Conservation (phyloP, 2,329 filamentous ascomycete genomes). For the Thielaviopsis musarum region DNA sequence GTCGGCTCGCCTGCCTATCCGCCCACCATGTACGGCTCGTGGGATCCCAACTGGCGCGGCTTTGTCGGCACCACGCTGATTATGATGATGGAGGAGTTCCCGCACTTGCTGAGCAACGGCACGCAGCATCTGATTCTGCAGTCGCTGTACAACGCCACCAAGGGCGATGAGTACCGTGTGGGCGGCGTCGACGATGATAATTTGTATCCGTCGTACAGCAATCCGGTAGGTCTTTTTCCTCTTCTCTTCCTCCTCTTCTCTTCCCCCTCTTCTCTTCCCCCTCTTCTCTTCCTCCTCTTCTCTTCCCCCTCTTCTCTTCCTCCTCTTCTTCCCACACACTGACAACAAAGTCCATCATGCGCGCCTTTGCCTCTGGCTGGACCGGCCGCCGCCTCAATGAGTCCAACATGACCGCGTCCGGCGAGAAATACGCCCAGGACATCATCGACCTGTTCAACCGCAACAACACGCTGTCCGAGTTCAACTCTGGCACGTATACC, state of each 20-base stretch:
- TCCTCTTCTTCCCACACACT: too few species aligned
- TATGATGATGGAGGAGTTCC: slow-evolving; percentile 41
- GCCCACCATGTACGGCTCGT: slow-evolving; percentile 35
- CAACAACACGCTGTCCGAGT: slow-evolving; percentile 41
- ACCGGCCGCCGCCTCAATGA: slow-evolving; percentile 35
- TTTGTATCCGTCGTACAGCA: slow-evolving; percentile 44
- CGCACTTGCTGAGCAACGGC: slow-evolving; percentile 24
- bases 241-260: too few species aligned
- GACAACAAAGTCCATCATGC: slow-evolving; percentile 37
- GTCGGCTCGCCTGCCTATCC: slow-evolving; percentile 35
- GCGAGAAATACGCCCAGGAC: slow-evolving; percentile 37
- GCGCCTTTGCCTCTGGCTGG: slow-evolving; percentile 44
- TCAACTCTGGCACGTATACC: slow-evolving; percentile 45
- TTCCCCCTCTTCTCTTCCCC: too few species aligned
- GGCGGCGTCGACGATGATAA: slow-evolving; percentile 44
- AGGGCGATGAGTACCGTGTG: slow-evolving; percentile 44
- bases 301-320: too few species aligned
- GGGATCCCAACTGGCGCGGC: slow-evolving; percentile 49
- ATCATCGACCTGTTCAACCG: slow-evolving; percentile 39
- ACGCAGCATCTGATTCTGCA: slow-evolving; percentile 30
- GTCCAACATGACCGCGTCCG: slow-evolving; percentile 39
- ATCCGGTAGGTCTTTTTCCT: slow-evolving; percentile 26
- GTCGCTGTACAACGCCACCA: slow-evolving; percentile 35
- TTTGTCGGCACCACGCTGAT: slow-evolving; percentile 44
- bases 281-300: too few species aligned